Conservation (phyloP, 2,329 filamentous ascomycete species). For the Trichoderma polysporum region DNA sequence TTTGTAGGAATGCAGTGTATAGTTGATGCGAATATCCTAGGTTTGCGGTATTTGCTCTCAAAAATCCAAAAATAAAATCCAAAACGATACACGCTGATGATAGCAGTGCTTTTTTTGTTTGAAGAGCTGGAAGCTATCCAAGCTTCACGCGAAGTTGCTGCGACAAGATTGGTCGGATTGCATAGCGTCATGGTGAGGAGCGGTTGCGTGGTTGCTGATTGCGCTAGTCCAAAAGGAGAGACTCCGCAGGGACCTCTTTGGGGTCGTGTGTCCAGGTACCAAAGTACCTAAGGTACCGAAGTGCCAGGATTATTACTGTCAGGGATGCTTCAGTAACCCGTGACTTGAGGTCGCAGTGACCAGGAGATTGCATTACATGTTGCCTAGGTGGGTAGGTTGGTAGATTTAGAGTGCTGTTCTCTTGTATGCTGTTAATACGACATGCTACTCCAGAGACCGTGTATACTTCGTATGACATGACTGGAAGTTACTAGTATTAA, state of each 20-base stretch:
- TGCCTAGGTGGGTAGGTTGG: not conserved
- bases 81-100: not conserved
- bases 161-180: not conserved
- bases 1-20: not conserved
- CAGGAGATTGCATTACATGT: not conserved
- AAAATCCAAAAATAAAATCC: not conserved
- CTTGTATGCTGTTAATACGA: not conserved
- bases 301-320: not conserved
- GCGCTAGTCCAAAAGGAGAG: not conserved
- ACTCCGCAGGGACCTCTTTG: not conserved
- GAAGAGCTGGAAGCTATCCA: not conserved
- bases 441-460: not conserved
- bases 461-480: too few species aligned
- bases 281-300: not conserved
- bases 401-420: not conserved
- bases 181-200: constrained; percentile 18
- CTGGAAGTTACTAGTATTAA: not conserved
- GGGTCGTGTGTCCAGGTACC: not conserved
- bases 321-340: not conserved
- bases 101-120: not conserved
- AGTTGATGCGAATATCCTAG: not conserved
- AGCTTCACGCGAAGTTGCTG: constrained; percentile 4
- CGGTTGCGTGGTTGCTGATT: constrained; percentile 3
- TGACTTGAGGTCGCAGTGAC: not conserved
- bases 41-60: not conserved